Evolutionary conservation across 495 filamentous ascomycete species (phyloP).

Genomic region (Lophiostoma macrostomum): DNA sequence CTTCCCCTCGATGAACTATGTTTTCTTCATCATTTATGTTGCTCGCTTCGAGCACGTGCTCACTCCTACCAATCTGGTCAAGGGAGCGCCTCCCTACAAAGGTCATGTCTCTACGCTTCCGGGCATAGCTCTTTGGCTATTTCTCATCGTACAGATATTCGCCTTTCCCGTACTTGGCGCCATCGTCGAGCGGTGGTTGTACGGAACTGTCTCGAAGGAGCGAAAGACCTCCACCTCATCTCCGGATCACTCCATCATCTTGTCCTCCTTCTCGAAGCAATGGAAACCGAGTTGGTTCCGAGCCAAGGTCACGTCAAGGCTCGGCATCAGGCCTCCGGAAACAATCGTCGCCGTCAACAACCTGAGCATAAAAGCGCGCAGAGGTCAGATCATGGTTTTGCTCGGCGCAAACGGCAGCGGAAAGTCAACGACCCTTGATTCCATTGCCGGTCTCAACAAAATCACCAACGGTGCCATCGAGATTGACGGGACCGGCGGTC

Average conservation of each 20-base stretch:
- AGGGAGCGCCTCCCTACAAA: constrained; percentile 33
- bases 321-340: constrained; percentile 51
- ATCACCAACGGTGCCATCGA: constrained; percentile 71
- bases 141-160: constrained; percentile 70
- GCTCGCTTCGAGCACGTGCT: constrained; percentile 37
- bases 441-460: constrained; percentile 74
- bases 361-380: constrained; percentile 62
- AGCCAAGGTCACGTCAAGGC: constrained; percentile 42
- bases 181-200: constrained; percentile 66
- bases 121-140: constrained; percentile 65
- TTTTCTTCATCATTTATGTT: constrained; percentile 42
- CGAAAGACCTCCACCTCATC: constrained; percentile 45
- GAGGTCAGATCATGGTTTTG: constrained; percentile 78
- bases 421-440: constrained; percentile 84
- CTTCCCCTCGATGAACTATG: constrained; percentile 43
- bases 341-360: constrained; percentile 71
- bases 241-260: constrained; percentile 48
- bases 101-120: constrained; percentile 60
- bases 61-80: constrained; percentile 31
- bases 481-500: constrained; percentile 66
- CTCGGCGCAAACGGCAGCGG: constrained; percentile 85
- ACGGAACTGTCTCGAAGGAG: constrained; percentile 67
- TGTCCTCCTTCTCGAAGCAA: constrained; percentile 68
- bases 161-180: constrained; percentile 69
- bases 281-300: constrained; percentile 66